A percentile compares a stretch with the other conserved stretches of the same genome.
Conservation (phyloP, 345 rosid genomes). For the Arabidopsis thaliana region TAIR10.1 NC_003076.8:20300001-20300500, state of each 20-base stretch:
- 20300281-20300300: conserved; percentile 91
- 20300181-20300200: conserved; percentile 59
- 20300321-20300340: conserved; percentile 68
- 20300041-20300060: background rate
- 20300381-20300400: background rate
- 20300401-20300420: conserved; percentile 50
- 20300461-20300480: conserved; percentile 92
- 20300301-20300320: conserved; percentile 69
- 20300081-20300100: background rate
- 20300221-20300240: background rate
- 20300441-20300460: conserved; percentile 95
- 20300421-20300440: conserved; percentile 80
- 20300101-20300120: background rate
- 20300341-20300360: conserved; percentile 34
- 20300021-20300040: conserved; percentile 20
- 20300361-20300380: conserved; percentile 34
- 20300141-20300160: conserved; percentile 85
- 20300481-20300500: conserved; percentile 86
- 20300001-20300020: conserved; percentile 79
- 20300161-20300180: conserved; percentile 88
- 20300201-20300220: background rate
- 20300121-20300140: conserved; percentile 66
- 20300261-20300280: conserved; percentile 63
- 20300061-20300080: background rate
- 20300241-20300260: conserved; percentile 1